phyloP scores from a whole-genome alignment of 768 basidiomycete genomes.

The Sporobolomyces roseus region DNA sequence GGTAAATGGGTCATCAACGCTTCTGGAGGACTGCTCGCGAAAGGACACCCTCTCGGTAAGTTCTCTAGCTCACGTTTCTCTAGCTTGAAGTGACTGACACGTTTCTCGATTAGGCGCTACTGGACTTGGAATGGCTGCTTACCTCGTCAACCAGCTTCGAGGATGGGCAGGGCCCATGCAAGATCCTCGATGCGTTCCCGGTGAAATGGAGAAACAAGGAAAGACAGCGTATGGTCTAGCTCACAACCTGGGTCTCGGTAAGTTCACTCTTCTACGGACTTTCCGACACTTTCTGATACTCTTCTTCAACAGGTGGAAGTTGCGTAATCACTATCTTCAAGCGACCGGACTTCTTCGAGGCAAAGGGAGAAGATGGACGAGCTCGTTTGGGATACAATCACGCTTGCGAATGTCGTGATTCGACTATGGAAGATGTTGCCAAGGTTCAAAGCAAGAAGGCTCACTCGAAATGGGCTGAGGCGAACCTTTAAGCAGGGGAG shows the following conservation, averaged over 20 bases:
- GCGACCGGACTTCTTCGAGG: slow-evolving; percentile 68
- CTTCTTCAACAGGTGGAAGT: slow-evolving; percentile 10
- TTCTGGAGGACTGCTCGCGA: slow-evolving; percentile 80
- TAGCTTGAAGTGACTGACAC: not conserved
- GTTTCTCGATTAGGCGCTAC: slow-evolving; percentile 32
- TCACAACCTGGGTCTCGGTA: slow-evolving; percentile 78
- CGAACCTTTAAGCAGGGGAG: not conserved
- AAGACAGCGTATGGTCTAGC: slow-evolving; percentile 60
- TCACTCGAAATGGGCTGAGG: slow-evolving; percentile 28
- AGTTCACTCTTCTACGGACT: slow-evolving; percentile 42
- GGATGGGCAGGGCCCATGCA: slow-evolving; percentile 43
- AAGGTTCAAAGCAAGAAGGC: slow-evolving; percentile 67
- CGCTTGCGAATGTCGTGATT: slow-evolving; percentile 61
- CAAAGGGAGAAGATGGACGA: slow-evolving; percentile 65
- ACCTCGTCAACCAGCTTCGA: slow-evolving; percentile 35
- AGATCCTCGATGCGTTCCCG: slow-evolving; percentile 28
- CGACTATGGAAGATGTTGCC: slow-evolving; percentile 64
- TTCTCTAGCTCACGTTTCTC: not conserved
- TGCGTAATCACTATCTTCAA: slow-evolving; percentile 71
- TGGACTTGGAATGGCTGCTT: slow-evolving; percentile 40
- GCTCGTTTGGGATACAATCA: slow-evolving; percentile 75
- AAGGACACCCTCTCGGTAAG: slow-evolving; percentile 62
- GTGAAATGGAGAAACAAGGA: slow-evolving; percentile 22
- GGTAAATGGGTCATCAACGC: slow-evolving; percentile 78
- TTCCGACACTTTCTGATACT: not conserved